These are phyloP conservation scores for Claviceps sp. DNA, from an alignment of 2,329 filamentous ascomycete genomes.

Conservation along the genomic window DNA sequence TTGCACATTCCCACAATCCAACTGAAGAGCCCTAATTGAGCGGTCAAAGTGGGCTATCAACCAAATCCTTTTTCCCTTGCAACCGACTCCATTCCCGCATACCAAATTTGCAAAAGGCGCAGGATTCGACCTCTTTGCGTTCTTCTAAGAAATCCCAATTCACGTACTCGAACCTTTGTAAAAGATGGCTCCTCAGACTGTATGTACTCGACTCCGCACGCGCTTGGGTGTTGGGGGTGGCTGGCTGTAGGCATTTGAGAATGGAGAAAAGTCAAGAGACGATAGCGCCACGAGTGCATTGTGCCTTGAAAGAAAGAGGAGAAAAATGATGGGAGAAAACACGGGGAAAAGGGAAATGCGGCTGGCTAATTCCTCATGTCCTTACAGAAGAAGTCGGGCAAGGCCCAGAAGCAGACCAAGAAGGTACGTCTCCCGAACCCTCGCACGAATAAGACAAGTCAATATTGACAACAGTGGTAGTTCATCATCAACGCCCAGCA, in stretches of 20 bases:
- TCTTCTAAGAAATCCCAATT: constrained; percentile 18
- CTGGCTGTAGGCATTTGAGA: neutral
- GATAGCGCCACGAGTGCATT: neutral
- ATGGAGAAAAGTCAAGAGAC: neutral
- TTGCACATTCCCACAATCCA: constrained; percentile 5
- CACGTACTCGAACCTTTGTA: constrained; percentile 9
- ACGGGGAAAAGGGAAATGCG: constrained; percentile 43
- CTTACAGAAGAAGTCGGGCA: constrained; percentile 49
- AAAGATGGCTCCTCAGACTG: constrained; percentile 77
- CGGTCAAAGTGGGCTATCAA: neutral
- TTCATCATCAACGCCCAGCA: constrained; percentile 99
- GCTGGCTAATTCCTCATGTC: constrained; percentile 78
- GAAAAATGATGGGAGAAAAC: neutral
- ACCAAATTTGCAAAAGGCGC: constrained; percentile 36
- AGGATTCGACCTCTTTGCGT: constrained; percentile 69
- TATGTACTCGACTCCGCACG: constrained; percentile 57
- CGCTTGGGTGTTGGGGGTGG: constrained; percentile 85
- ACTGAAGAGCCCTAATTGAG: constrained; percentile 21
- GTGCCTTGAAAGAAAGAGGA: constrained; percentile 7
- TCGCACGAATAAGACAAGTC: neutral
- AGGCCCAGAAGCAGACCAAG: constrained; percentile 71
- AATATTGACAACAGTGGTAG: constrained; percentile 29
- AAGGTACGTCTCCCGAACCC: constrained; percentile 44
- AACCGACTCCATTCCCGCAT: constrained; percentile 6
- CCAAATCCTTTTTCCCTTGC: neutral